phyloP scores from a whole-genome alignment of 768 basidiomycete genomes.

The Mycena galopus region DNA sequence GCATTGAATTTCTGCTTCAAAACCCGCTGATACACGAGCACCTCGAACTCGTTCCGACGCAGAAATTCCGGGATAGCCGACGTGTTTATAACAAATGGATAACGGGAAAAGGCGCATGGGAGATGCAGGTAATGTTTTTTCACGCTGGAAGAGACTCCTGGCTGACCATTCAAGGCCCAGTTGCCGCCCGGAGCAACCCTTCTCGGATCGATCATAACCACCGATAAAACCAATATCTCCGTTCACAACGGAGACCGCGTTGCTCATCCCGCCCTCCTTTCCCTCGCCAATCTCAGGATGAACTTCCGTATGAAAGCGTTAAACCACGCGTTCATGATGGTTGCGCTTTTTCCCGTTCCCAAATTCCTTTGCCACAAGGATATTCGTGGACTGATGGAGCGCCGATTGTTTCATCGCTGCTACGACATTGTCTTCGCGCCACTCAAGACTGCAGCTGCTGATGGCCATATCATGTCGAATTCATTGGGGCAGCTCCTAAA shows the following conservation, averaged over 20 bases:
- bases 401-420: slow-evolving; percentile 25
- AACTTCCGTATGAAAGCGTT: slow-evolving; percentile 26
- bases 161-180: slow-evolving; percentile 16
- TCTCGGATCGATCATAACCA: slow-evolving; percentile 29
- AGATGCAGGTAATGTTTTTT: slow-evolving; percentile 18
- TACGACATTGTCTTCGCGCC: slow-evolving; percentile 33
- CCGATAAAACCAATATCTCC: slow-evolving; percentile 41
- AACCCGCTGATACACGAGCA: slow-evolving; percentile 41
- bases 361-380: slow-evolving; percentile 34
- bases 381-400: slow-evolving; percentile 41
- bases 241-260: slow-evolving; percentile 35
- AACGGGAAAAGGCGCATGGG: slow-evolving; percentile 41
- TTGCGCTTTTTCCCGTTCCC: slow-evolving; percentile 34
- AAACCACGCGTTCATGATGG: too few species aligned
- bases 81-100: slow-evolving; percentile 42
- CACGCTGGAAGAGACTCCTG: background rate
- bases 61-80: slow-evolving; percentile 31
- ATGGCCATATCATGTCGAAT: slow-evolving; percentile 15
- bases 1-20: slow-evolving; percentile 41
- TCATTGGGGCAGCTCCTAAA: slow-evolving; percentile 16
- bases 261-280: slow-evolving; percentile 31
- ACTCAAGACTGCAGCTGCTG: slow-evolving; percentile 29
- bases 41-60: slow-evolving; percentile 38
- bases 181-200: slow-evolving; percentile 19
- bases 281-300: slow-evolving; percentile 37